phyloP scores from a whole-genome alignment of 805 yeast genomes.

The Metschnikowia hibisci region DNA sequence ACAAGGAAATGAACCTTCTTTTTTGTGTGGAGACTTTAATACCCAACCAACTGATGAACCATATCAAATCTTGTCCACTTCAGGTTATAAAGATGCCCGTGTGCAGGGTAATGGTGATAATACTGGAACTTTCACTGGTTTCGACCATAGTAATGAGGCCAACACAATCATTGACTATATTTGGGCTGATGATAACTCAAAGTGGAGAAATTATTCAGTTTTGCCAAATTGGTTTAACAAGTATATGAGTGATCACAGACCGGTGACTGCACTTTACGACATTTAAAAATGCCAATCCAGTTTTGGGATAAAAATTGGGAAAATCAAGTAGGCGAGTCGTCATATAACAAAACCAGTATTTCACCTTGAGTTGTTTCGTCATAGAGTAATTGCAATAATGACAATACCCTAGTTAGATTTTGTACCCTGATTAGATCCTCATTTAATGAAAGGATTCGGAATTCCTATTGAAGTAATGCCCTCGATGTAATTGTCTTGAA shows the following conservation, averaged over 20 bases:
- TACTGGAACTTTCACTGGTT: slow-evolving; percentile 47
- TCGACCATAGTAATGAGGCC: slow-evolving; percentile 28
- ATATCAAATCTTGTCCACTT: slow-evolving; percentile 32
- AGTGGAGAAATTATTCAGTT: slow-evolving; percentile 26
- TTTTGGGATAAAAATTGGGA: too few species aligned
- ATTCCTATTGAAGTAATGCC: too few species aligned
- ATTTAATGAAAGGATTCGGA: too few species aligned
- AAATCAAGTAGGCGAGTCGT: too few species aligned
- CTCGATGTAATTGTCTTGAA: too few species aligned
- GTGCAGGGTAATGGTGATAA: slow-evolving; percentile 32
- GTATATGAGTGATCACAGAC: slow-evolving; percentile 42
- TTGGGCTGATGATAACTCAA: slow-evolving; percentile 29
- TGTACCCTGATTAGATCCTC: too few species aligned
- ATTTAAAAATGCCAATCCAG: neutral
- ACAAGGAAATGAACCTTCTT: slow-evolving; percentile 30
- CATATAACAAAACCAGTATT: too few species aligned
- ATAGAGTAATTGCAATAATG: too few species aligned
- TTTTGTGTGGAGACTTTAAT: slow-evolving; percentile 42
- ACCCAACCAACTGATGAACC: slow-evolving; percentile 42
- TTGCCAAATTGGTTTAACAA: slow-evolving; percentile 32
- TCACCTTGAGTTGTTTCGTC: too few species aligned
- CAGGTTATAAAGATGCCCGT: slow-evolving; percentile 40
- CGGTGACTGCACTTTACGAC: slow-evolving; percentile 28
- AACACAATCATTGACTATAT: slow-evolving; percentile 41
- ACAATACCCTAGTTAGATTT: too few species aligned